Base-by-base conservation (phyloP, 2,329 filamentous ascomycete genomes). In the Cyphellophora attinorum region DNA sequence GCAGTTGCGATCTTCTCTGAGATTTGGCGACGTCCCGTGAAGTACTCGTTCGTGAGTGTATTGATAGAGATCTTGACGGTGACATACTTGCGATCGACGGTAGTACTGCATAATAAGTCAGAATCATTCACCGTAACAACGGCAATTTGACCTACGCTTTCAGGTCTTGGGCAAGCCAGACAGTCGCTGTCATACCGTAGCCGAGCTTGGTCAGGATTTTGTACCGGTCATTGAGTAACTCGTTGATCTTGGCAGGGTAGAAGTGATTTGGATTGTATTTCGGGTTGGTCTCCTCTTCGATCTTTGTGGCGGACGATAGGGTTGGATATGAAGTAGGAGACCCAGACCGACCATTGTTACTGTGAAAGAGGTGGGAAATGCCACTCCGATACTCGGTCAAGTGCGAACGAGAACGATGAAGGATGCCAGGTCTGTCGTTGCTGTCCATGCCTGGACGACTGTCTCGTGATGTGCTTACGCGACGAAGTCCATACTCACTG, bases 141-240 rank as follows among this genome's bases (percentile, higher is more conserved):
- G n/a, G n/a, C n/a, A n/a, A n/a, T n/a, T n/a, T n/a, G n/a, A 42
- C 41, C 42, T 44, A 48, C 45, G 37, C 38, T 16, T 49, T 45
- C 8, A 59, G 45, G 41, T 64, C 55, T 19, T 51, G 53, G 4
- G 59, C 60, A 11, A 67, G 51, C 61, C 62, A 67, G 12, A 64
- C 58, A 0, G 61, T 67, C 4, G 60, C 66, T 5, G 49, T 55
- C 11, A 47, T 46, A 14, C 63, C 62, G 45, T 46, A 66, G 6
- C 62, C 62, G 5, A 67, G 44, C 37, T 67, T 67, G 1, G 54
- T 48, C 0, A 64, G 34, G 0, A 53, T 35, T 45, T 67, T 55
- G 34, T 55, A 68, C 3, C 49, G 41, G n/a, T 50, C 37, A 2
- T 51, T 46, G 3, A 64, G 53, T 1, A 60, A 39, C 10, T 67